Base-by-base conservation (phyloP, 1,139 yeast genomes). In the Pichia sp. region DNA sequence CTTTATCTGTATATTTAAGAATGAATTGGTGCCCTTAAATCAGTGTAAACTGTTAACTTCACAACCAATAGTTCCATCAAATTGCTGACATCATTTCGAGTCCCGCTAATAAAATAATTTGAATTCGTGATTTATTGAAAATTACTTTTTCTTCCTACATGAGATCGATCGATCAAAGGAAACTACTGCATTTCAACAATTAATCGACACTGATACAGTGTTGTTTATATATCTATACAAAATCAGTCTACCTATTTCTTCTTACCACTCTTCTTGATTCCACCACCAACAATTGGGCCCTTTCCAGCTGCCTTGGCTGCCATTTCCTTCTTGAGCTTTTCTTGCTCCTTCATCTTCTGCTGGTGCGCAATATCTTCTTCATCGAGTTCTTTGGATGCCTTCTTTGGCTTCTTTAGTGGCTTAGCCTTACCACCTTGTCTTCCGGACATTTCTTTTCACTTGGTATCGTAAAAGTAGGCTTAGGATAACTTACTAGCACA, bases 331-430 rank as follows among this genome's bases (percentile, higher is more conserved):
- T 79, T 80, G 33, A 96, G 95, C 59, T 83, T 85, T 53, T 91
- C 95, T 52, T 85, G 96, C 43, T 95, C 96, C 67, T 81, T 85
- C 68, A 85, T 95, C 72, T 86, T 89, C 58, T 84, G 91, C 71
- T 86, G 85, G 75, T 79, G 88, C 5, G 96, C 96, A 26, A 71
- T 46, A 52, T 88, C 96, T 45, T 88, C 96, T 6, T 89, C 96
- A 60, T 86, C 95, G 31, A 72, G 66, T 22, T 77, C 82, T 43
- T 79, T 85, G 47, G 68, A 71, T 55, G 75, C 74, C 73, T 85
- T 85, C 73, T 80, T 79, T 53, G 84, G 81, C 49, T 76, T 76
- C 70, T 76, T 76, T 52, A 76, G 68, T 45, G 82, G 82, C 71
- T 76, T 76, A 35, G 79, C 79, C 47, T 62, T 62, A 39, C 66